Evolutionary conservation across 164 flowering plant genomes (phyloP).

Genomic region (Tetrastigma voinierianum): DNA sequence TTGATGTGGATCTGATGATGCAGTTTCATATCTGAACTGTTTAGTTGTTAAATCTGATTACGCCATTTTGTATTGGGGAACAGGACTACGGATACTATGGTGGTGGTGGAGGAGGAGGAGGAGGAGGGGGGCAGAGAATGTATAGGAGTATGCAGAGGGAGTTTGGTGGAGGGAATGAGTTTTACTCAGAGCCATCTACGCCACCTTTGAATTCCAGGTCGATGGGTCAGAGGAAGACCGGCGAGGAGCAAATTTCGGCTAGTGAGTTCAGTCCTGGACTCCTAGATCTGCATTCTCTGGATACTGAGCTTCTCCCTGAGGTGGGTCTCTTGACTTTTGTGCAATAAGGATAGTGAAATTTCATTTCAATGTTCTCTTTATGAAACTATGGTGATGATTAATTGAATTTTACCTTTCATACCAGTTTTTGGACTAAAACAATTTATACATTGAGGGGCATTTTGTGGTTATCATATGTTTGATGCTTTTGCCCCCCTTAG

Average conservation of each 20-base stretch:
- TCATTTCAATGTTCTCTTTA: not conserved
- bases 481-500: no score
- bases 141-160: constrained; percentile 52
- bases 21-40: not conserved
- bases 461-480: no score
- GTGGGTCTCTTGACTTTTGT: constrained; percentile 28
- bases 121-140: constrained; percentile 39
- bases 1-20: constrained; percentile 11
- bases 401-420: no score
- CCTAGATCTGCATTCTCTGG: constrained; percentile 89
- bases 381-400: not conserved
- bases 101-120: constrained; percentile 34
- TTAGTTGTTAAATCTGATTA: not conserved
- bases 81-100: constrained; percentile 63
- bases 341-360: not conserved
- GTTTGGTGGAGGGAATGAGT: constrained; percentile 48
- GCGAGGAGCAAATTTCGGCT: constrained; percentile 48
- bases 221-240: constrained; percentile 46
- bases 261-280: constrained; percentile 81
- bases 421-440: no score
- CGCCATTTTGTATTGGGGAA: constrained; percentile 5
- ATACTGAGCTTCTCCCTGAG: constrained; percentile 82
- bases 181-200: constrained; percentile 55
- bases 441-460: no score
- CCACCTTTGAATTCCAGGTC: constrained; percentile 47